These are phyloP conservation scores for Colletotrichum lindemuthianum DNA, from an alignment of 2,329 filamentous ascomycete genomes.

Conservation along the genomic window DNA sequence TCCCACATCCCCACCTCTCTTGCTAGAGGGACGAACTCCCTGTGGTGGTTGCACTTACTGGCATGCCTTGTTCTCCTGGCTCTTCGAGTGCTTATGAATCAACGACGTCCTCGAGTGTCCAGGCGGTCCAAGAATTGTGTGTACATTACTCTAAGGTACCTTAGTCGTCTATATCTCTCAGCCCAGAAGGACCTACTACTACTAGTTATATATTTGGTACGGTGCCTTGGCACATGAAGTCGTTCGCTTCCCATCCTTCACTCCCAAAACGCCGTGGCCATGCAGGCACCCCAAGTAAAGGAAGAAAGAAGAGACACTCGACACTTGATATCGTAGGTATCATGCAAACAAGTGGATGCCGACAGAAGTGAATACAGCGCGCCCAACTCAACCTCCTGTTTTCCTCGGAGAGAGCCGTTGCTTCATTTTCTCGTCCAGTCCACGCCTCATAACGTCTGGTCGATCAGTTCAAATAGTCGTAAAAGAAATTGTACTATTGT, in stretches of 20 bases:
- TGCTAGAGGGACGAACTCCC: too few species aligned
- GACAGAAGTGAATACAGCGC: slow-evolving; percentile 26
- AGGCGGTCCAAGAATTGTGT: slow-evolving; percentile 25
- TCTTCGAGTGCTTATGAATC: not conserved
- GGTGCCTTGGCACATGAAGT: slow-evolving; percentile 32
- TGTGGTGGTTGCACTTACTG: not conserved
- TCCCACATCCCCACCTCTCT: too few species aligned
- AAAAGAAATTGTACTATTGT: slow-evolving; percentile 2
- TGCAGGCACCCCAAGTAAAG: slow-evolving; percentile 29
- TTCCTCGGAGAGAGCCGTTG: slow-evolving; percentile 18
- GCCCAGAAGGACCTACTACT: slow-evolving; percentile 34
- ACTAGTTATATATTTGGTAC: slow-evolving; percentile 33
- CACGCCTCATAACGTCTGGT: slow-evolving; percentile 22
- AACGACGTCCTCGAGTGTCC: not conserved
- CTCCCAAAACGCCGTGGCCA: slow-evolving; percentile 34
- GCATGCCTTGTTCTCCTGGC: not conserved
- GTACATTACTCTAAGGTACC: slow-evolving; percentile 35
- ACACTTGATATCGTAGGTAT: slow-evolving; percentile 34
- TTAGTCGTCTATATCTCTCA: slow-evolving; percentile 34
- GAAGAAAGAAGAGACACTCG: slow-evolving; percentile 28
- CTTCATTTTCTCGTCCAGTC: slow-evolving; percentile 23
- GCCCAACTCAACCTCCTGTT: slow-evolving; percentile 9
- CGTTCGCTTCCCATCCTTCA: slow-evolving; percentile 33
- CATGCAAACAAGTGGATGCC: slow-evolving; percentile 32
- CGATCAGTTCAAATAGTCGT: slow-evolving; percentile 9